phyloP scores from a whole-genome alignment of 495 filamentous ascomycete species.

The Jackrogersella minutella region DNA sequence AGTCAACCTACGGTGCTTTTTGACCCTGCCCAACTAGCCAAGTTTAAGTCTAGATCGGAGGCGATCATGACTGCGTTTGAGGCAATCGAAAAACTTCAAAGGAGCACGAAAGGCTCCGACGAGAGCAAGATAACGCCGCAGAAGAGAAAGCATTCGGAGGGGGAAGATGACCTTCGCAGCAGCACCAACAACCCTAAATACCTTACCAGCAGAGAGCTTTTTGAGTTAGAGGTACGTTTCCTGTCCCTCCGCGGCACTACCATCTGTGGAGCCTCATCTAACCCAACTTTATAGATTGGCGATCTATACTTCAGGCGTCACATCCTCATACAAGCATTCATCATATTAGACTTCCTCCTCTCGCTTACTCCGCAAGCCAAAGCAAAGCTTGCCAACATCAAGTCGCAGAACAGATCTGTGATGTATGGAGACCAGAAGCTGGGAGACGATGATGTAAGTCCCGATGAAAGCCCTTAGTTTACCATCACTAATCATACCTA shows the following conservation, averaged over 20 bases:
- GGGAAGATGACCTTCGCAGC: slow-evolving; percentile 62
- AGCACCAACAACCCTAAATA: slow-evolving; percentile 88
- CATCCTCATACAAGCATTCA: slow-evolving; percentile 91
- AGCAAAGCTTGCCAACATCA: slow-evolving; percentile 73
- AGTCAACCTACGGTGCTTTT: slow-evolving; percentile 88
- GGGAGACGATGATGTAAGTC: slow-evolving; percentile 79
- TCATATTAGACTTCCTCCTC: slow-evolving; percentile 90
- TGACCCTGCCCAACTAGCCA: slow-evolving; percentile 68
- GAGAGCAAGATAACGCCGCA: slow-evolving; percentile 41
- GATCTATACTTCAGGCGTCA: slow-evolving; percentile 94
- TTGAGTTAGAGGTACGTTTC: slow-evolving; percentile 82
- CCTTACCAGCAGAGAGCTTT: slow-evolving; percentile 91
- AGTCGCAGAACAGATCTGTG: slow-evolving; percentile 79
- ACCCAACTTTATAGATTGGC: slow-evolving; percentile 67
- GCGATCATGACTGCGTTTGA: slow-evolving; percentile 82
- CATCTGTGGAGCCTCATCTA: background rate
- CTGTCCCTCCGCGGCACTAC: background rate
- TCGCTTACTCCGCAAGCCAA: slow-evolving; percentile 86
- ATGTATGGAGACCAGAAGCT: slow-evolving; percentile 78
- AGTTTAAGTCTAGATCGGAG: slow-evolving; percentile 82
- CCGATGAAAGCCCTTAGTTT: background rate
- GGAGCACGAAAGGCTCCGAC: slow-evolving; percentile 43
- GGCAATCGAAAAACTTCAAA: slow-evolving; percentile 74
- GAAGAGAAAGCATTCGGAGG: slow-evolving; percentile 70
- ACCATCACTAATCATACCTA: slow-evolving; percentile 23